Conservation (phyloP, 2,329 filamentous ascomycete species). For the Grosmannia penicillata region DNA sequence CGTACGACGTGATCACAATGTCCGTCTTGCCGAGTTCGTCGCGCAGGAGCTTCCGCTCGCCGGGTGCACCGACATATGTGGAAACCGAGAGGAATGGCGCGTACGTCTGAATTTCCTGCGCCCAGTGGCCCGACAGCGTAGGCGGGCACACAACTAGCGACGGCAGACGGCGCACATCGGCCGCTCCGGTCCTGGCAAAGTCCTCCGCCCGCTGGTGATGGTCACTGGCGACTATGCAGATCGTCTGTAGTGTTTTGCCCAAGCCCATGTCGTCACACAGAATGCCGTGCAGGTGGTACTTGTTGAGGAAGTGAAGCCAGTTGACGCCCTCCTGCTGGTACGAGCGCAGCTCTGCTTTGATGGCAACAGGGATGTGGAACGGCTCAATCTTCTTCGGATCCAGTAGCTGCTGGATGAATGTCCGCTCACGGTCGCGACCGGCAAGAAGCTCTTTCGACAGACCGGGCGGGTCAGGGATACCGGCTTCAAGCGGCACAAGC, state of each 20-base stretch:
- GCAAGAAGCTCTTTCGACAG: conserved; percentile 77
- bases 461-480: conserved; percentile 90
- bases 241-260: conserved; percentile 90
- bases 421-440: conserved; percentile 84
- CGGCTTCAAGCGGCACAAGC: conserved; percentile 88
- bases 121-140: conserved; percentile 94
- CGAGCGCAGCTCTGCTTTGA: conserved; percentile 89
- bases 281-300: conserved; percentile 94
- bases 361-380: conserved; percentile 86
- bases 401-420: conserved; percentile 91
- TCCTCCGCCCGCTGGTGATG: conserved; percentile 89
- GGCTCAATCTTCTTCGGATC: conserved; percentile 94
- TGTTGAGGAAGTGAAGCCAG: conserved; percentile 95
- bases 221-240: conserved; percentile 96
- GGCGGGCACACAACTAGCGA: conserved; percentile 94
- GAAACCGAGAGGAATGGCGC: conserved; percentile 84
- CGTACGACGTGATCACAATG: conserved; percentile 93
- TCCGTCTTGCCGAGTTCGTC: conserved; percentile 62
- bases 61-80: conserved; percentile 80
- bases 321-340: conserved; percentile 99
- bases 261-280: conserved; percentile 99
- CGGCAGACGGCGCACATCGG: conserved; percentile 66
- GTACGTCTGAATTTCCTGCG: conserved; percentile 92
- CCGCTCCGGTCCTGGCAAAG: conserved; percentile 64
- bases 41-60: conserved; percentile 60